Conservation (phyloP, 257 asterid genomes). For the Plantago ovata region DNA sequence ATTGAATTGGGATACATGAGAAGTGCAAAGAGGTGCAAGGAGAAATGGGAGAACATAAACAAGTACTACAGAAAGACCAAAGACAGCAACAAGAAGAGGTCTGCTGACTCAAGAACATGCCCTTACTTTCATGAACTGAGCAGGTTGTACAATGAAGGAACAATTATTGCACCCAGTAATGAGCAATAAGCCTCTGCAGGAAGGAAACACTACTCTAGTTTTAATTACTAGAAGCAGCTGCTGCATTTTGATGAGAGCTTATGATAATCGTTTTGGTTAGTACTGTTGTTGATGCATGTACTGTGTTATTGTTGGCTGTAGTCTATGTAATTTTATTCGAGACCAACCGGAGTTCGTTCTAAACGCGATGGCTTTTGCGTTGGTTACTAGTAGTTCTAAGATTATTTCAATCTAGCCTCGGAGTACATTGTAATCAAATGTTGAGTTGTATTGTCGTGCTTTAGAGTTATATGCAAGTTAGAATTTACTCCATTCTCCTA, state of each 20-base stretch:
- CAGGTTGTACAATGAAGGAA: constrained; percentile 49
- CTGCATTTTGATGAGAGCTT: neutral
- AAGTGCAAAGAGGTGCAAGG: constrained; percentile 75
- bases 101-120: constrained; percentile 72
- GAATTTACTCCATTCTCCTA: no score
- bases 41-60: constrained; percentile 92
- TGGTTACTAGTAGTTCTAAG: no score
- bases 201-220: no score
- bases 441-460: no score
- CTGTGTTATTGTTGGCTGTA: neutral
- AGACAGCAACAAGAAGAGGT: constrained; percentile 73
- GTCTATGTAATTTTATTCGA: no score
- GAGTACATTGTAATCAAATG: no score
- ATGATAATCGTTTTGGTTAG: neutral
- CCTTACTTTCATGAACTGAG: constrained; percentile 74
- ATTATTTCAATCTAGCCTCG: no score
- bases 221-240: no score
- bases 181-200: no score
- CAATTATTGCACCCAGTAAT: constrained; percentile 13
- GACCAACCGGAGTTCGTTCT: no score
- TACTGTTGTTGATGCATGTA: neutral
- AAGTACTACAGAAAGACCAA: constrained; percentile 78
- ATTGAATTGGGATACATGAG: constrained; percentile 64
- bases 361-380: no score
- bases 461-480: no score